Evolutionary conservation across 129 eudicot genomes (phyloP).

Genomic region (Flaveria linearis): DNA sequence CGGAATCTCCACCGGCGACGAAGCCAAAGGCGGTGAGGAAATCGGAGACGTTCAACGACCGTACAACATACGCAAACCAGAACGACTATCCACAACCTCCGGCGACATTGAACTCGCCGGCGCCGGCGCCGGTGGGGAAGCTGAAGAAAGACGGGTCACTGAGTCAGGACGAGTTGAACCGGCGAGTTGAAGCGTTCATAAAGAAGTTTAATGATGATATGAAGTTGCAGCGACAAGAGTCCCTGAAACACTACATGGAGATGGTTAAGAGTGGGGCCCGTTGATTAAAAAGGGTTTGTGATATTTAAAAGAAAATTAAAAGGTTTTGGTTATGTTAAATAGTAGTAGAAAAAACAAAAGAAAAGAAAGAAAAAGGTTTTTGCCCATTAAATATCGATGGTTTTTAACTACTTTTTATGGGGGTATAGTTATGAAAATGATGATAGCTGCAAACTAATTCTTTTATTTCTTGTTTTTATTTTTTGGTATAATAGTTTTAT

Average conservation of each 20-base stretch:
- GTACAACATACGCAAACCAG: conserved; percentile 40
- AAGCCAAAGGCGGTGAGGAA: conserved; percentile 40
- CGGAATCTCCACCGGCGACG: background rate
- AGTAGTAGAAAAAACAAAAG: background rate
- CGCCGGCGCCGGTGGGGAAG: conserved; percentile 20
- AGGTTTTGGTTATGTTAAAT: background rate
- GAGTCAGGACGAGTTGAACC: conserved; percentile 83
- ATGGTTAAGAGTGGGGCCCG: conserved; percentile 65
- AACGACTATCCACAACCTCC: conserved; percentile 19
- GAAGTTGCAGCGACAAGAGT: conserved; percentile 85
- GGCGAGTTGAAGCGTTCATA: conserved; percentile 86
- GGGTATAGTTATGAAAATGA: conserved; percentile 27
- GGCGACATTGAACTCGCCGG: background rate
- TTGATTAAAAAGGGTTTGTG: conserved; percentile 25
- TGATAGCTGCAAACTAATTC: conserved; percentile 24
- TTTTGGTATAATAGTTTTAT: background rate
- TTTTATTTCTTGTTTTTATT: conserved; percentile 10
- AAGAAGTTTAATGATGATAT: conserved; percentile 80
- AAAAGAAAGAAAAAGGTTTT: background rate
- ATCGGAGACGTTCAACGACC: conserved; percentile 61
- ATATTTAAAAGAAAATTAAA: background rate
- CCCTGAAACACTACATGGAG: conserved; percentile 62
- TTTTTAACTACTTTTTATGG: background rate
- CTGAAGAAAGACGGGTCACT: conserved; percentile 61
- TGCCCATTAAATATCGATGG: conserved; percentile 25